These are phyloP conservation scores for Penicillium longicatenatum DNA, from an alignment of 495 filamentous ascomycete genomes.

Conservation along the genomic window DNA sequence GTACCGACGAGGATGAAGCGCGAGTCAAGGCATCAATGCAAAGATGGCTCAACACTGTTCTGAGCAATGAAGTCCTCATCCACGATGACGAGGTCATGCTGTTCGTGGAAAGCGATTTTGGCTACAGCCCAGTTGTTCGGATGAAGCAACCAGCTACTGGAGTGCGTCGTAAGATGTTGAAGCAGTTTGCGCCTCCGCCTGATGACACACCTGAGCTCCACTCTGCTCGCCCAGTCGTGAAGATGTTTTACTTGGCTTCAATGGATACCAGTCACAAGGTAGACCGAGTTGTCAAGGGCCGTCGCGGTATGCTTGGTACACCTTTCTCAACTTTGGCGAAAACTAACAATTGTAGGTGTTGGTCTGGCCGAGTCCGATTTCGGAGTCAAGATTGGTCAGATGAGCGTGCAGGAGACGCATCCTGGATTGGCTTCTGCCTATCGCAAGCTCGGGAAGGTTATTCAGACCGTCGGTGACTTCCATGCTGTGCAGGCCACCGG, in stretches of 20 bases:
- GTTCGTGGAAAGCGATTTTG: slow-evolving; percentile 97
- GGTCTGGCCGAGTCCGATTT: slow-evolving; percentile 93
- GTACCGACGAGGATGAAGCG: slow-evolving; percentile 94
- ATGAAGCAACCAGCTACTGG: slow-evolving; percentile 98
- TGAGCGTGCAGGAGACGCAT: slow-evolving; percentile 89
- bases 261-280: slow-evolving; percentile 97
- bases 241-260: slow-evolving; percentile 90
- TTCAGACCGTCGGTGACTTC: slow-evolving; percentile 90
- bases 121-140: slow-evolving; percentile 92
- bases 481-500: slow-evolving; percentile 97
- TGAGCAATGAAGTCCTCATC: slow-evolving; percentile 88
- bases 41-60: slow-evolving; percentile 91
- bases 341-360: slow-evolving; percentile 60
- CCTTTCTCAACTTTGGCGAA: background rate
- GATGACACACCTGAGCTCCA: slow-evolving; percentile 96
- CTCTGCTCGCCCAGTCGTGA: slow-evolving; percentile 85
- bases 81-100: slow-evolving; percentile 95
- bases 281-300: slow-evolving; percentile 87
- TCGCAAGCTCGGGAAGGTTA: slow-evolving; percentile 88
- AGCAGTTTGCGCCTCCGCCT: slow-evolving; percentile 97
- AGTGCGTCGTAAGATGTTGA: slow-evolving; percentile 89
- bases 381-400: slow-evolving; percentile 80
- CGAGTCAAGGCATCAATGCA: slow-evolving; percentile 88
- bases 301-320: slow-evolving; percentile 68
- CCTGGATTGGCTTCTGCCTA: slow-evolving; percentile 85